Evolutionary conservation across 1,284 basidiomycete species (phyloP).

Genomic region (Blastosporella zonata): DNA sequence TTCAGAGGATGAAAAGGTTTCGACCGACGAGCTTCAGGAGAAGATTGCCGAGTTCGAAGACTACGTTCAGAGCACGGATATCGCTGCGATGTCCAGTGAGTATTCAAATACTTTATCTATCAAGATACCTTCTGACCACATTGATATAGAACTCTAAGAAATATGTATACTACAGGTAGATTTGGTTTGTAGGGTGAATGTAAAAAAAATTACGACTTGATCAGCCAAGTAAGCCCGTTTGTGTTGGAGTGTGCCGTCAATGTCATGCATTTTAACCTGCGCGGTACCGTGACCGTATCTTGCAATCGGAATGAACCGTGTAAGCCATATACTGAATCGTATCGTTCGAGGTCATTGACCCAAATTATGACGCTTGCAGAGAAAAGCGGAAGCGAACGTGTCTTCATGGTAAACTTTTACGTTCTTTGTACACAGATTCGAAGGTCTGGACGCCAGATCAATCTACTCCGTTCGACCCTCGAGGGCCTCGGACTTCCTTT

Average conservation of each 20-base stretch:
- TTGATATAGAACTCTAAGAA: constrained; percentile 38
- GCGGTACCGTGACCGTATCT: too few relatives aligned
- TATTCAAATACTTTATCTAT: constrained; percentile 11
- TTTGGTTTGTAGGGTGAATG: neutral
- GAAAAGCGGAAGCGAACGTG: constrained; percentile 7
- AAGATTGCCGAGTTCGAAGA: constrained; percentile 87
- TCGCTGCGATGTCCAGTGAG: constrained; percentile 89
- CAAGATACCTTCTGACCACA: constrained; percentile 5
- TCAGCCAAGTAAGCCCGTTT: too few relatives aligned
- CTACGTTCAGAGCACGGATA: constrained; percentile 92
- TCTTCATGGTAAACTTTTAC: neutral
- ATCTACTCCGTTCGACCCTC: neutral
- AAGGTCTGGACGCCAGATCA: neutral
- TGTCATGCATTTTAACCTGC: too few relatives aligned
- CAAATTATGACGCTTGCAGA: neutral
- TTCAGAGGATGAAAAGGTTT: constrained; percentile 93
- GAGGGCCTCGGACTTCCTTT: neutral
- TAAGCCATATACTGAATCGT: neutral
- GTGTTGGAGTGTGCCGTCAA: too few relatives aligned
- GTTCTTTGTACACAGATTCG: neutral
- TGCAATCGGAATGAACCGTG: constrained; percentile 21
- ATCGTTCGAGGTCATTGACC: neutral
- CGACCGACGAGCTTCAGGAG: constrained; percentile 93
- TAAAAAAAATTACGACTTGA: neutral
- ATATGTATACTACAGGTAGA: constrained; percentile 7